Evolutionary conservation across 805 yeast species (phyloP).

Genomic region (Suhomyces prunicola): DNA sequence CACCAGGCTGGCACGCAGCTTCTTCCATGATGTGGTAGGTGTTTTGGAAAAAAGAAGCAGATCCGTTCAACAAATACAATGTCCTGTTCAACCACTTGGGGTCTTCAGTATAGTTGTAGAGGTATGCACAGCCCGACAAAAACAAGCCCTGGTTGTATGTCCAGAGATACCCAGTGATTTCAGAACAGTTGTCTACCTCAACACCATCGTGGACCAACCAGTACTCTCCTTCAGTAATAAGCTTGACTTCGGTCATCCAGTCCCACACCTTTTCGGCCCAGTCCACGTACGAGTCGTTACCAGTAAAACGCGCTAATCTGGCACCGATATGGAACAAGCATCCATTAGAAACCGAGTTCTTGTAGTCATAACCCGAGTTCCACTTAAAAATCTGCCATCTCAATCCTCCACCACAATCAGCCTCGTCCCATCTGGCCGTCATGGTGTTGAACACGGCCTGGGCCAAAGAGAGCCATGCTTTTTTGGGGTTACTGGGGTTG

Average conservation of each 20-base stretch:
- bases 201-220: slow-evolving; percentile 76
- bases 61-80: slow-evolving; percentile 50
- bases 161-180: slow-evolving; percentile 66
- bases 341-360: slow-evolving; percentile 45
- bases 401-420: slow-evolving; percentile 40
- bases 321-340: slow-evolving; percentile 45
- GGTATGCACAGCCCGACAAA: slow-evolving; percentile 75
- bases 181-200: slow-evolving; percentile 58
- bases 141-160: slow-evolving; percentile 81
- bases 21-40: slow-evolving; percentile 59
- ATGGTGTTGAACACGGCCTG: slow-evolving; percentile 45
- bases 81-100: slow-evolving; percentile 66
- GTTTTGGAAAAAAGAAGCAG: slow-evolving; percentile 49
- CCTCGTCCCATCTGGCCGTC: slow-evolving; percentile 43
- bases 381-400: slow-evolving; percentile 50
- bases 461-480: slow-evolving; percentile 39
- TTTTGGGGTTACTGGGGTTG: slow-evolving; percentile 38
- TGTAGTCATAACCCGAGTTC: slow-evolving; percentile 46
- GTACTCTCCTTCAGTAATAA: slow-evolving; percentile 43
- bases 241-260: slow-evolving; percentile 38
- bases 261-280: slow-evolving; percentile 44
- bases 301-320: slow-evolving; percentile 41
- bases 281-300: slow-evolving; percentile 37
- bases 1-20: slow-evolving; percentile 71
- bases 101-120: slow-evolving; percentile 70